These are phyloP conservation scores for Colletotrichum sp. DNA, from an alignment of 2,329 filamentous ascomycete species.

Conservation along the genomic window DNA sequence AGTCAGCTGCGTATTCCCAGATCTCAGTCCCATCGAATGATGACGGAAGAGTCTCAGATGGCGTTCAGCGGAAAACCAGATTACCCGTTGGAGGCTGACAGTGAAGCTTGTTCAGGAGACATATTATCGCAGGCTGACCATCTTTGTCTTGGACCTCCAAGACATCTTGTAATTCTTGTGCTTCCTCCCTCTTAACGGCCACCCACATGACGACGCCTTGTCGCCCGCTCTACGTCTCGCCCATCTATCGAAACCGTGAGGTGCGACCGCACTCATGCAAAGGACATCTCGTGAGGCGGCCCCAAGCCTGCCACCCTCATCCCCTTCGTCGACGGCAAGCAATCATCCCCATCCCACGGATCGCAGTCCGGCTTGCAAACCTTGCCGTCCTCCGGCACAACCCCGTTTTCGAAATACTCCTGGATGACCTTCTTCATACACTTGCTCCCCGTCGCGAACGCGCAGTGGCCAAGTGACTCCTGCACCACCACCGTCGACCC, in stretches of 20 bases:
- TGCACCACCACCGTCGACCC: conserved; percentile 33
- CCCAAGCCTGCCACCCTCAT: not conserved
- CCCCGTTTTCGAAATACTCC: conserved; percentile 33
- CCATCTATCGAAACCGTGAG: not conserved
- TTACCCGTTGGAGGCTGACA: not conserved
- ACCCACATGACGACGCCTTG: not conserved
- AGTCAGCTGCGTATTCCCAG: not conserved
- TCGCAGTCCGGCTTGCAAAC: conserved; percentile 25
- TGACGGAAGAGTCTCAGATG: not conserved
- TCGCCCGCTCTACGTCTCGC: not conserved
- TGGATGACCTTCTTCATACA: conserved; percentile 25
- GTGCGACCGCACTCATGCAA: not conserved
- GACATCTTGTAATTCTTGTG: not conserved
- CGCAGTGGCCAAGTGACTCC: conserved; percentile 33
- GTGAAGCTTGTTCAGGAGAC: not conserved
- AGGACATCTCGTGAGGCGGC: not conserved
- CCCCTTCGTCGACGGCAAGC: not conserved
- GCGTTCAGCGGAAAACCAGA: not conserved
- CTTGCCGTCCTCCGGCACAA: conserved; percentile 27
- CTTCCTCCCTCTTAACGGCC: not conserved
- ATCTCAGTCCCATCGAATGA: not conserved
- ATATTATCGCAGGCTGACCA: not conserved
- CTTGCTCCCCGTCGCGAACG: conserved; percentile 15
- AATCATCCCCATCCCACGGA: conserved; percentile 17
- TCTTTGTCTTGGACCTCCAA: not conserved